phyloP scores from a whole-genome alignment of 2,329 filamentous ascomycete genomes.

The Colletotrichum orbiculare region DNA sequence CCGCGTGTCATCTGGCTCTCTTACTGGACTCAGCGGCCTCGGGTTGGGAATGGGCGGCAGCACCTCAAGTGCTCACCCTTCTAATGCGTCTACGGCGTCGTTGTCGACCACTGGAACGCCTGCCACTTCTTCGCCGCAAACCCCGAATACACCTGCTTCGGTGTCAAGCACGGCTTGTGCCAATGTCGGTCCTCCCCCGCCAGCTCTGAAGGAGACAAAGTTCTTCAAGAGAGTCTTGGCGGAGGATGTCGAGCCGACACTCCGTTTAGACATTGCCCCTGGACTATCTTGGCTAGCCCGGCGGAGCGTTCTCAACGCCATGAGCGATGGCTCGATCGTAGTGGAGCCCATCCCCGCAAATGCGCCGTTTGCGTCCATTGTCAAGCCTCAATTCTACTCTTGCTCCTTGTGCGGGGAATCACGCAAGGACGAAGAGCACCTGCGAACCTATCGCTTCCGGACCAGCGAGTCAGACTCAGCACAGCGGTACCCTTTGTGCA shows the following conservation, averaged over 20 bases:
- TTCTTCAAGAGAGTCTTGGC: conserved; percentile 92
- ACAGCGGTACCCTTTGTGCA: conserved; percentile 89
- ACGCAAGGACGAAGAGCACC: conserved; percentile 75
- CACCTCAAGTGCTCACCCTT: conserved; percentile 59
- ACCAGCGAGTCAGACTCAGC: conserved; percentile 88
- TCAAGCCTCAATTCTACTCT: conserved; percentile 68
- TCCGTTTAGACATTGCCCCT: conserved; percentile 89
- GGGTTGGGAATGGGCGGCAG: conserved; percentile 59
- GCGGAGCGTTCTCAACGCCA: conserved; percentile 82
- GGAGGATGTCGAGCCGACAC: conserved; percentile 94
- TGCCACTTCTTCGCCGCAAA: conserved; percentile 65
- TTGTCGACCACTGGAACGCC: conserved; percentile 60
- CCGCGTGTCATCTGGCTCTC: conserved; percentile 73
- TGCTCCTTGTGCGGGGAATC: conserved; percentile 92
- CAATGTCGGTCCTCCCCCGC: conserved; percentile 51
- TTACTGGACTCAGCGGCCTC: conserved; percentile 63
- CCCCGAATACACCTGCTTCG: conserved; percentile 68
- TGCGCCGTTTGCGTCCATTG: conserved; percentile 59
- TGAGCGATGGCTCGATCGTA: conserved; percentile 86
- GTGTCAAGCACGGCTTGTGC: conserved; percentile 58
- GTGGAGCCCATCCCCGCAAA: conserved; percentile 85
- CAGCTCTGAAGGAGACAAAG: conserved; percentile 85
- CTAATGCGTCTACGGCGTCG: conserved; percentile 71
- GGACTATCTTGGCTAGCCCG: conserved; percentile 94
- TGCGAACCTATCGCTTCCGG: conserved; percentile 88